Evolutionary conservation across 495 filamentous ascomycete genomes (phyloP), one percentile per base, ranked within the genome.

Genomic region (Symbiotaphrina buchneri): DNA sequence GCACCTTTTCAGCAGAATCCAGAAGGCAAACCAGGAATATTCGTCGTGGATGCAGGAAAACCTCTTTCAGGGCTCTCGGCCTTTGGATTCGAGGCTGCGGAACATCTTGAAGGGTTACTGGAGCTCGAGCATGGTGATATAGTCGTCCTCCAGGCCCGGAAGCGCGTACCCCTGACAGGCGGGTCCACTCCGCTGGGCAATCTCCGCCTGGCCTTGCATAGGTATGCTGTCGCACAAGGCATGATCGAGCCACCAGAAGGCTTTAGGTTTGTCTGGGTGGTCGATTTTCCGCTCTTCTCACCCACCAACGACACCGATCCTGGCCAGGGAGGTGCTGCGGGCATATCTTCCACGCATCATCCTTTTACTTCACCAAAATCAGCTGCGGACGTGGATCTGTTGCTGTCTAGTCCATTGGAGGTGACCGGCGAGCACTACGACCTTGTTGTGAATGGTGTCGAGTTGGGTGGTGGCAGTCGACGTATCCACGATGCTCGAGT

Each of bases 361-460:
- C 87, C 90, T 1, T 97, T 97, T 50, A 97, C 87, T 3, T 76
- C 90, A 0, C 87, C 90, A 0, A 68, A 74, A 32, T 61, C 67
- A 4, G 40, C 61, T 8, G 53, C 56, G 8, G 90, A 95, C 43
- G 65, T 91, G 18, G 71, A 79, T 26, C 46, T 83, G 1, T 65
- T 94, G 6, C 50, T 63, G 13, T 71, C 65, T 4, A 59, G 81
- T 32, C 90, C 87, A 1, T 57, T 74, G 6, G 51, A 62, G 35
- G 83, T 64, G 0, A 62, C 59, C 22, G 84, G 66, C 1, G 83
- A 91, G 45, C 79, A 90, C 47, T 97, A 91, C 47, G 87, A 97
- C 43, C 62, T 97, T 10, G 87, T 97, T 8, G 65, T 95, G 35
- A 97, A 97, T 45, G 87, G 87, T 10, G 68, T 93, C 10, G 87